Conservation (phyloP, 108 stramenopile species). For the Cyclotella choctawhatcheeana region DNA sequence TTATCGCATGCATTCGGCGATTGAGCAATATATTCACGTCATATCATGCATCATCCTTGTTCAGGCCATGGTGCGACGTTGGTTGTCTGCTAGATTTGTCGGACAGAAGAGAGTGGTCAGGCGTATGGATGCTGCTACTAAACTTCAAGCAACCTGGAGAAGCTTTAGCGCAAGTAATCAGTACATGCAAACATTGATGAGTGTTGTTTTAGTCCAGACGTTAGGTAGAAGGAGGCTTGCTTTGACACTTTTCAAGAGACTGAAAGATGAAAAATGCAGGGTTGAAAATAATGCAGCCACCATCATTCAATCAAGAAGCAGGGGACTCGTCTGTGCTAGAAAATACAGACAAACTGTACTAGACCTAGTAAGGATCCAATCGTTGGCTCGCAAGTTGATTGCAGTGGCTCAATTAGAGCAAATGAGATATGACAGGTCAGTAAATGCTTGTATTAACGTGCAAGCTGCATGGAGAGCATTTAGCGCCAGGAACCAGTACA, state of each 20-base stretch:
- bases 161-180: not conserved
- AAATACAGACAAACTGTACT: not conserved
- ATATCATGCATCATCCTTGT: not conserved
- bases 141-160: not conserved
- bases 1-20: not conserved
- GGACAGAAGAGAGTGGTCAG: not conserved
- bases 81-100: conserved; percentile 1
- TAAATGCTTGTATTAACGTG: no score
- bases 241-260: not conserved
- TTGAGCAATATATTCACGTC: not conserved
- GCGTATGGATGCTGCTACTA: not conserved
- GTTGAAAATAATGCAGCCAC: not conserved
- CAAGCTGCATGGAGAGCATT: no score
- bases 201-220: not conserved
- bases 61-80: not conserved
- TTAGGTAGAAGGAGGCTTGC: not conserved
- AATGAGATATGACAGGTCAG: no score
- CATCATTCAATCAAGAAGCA: not conserved
- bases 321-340: not conserved
- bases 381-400: no score
- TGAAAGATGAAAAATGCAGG: not conserved
- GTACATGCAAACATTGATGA: not conserved
- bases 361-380: no score
- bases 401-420: no score
- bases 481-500: no score